These are phyloP conservation scores for Panaeolus cyanescens DNA, from an alignment of 768 basidiomycete species.

Conservation along the genomic window DNA sequence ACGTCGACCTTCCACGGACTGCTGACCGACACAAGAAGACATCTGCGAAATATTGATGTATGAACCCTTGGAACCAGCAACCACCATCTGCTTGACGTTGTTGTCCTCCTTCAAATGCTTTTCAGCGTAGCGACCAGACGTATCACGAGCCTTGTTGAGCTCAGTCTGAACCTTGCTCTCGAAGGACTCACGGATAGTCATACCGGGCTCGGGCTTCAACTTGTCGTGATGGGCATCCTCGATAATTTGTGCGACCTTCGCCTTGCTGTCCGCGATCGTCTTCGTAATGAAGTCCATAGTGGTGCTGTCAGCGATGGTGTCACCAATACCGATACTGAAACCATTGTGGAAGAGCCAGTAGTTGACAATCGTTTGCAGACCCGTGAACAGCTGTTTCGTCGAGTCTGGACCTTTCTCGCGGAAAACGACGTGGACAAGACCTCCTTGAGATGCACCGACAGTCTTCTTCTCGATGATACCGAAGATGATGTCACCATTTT, in stretches of 20 bases:
- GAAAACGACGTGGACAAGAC: constrained; percentile 95
- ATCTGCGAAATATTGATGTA: constrained; percentile 99
- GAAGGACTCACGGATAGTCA: constrained; percentile 99
- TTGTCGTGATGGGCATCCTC: constrained; percentile 83
- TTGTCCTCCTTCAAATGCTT: constrained; percentile 98
- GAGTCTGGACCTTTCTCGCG: constrained; percentile 96
- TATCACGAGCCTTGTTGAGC: constrained; percentile 93
- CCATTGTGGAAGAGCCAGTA: constrained; percentile 99
- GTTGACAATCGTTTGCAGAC: constrained; percentile 94
- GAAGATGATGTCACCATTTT: constrained; percentile 94
- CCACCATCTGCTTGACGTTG: constrained; percentile 99
- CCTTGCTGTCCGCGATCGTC: constrained; percentile 81
- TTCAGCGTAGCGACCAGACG: constrained; percentile 95
- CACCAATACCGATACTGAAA: constrained; percentile 98
- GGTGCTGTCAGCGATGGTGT: constrained; percentile 89
- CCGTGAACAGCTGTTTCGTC: constrained; percentile 88
- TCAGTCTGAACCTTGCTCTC: constrained; percentile 90
- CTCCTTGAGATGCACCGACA: constrained; percentile 94
- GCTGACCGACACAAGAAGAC: constrained; percentile 99
- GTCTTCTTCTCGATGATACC: constrained; percentile 99
- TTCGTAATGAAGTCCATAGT: constrained; percentile 89
- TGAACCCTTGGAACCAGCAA: constrained; percentile 97
- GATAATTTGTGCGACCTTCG: constrained; percentile 76
- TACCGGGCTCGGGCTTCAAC: constrained; percentile 90
- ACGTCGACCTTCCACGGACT: constrained; percentile 96